These are phyloP conservation scores for Stephania cephalantha DNA, from an alignment of 164 flowering plant species.

Conservation along the genomic window DNA sequence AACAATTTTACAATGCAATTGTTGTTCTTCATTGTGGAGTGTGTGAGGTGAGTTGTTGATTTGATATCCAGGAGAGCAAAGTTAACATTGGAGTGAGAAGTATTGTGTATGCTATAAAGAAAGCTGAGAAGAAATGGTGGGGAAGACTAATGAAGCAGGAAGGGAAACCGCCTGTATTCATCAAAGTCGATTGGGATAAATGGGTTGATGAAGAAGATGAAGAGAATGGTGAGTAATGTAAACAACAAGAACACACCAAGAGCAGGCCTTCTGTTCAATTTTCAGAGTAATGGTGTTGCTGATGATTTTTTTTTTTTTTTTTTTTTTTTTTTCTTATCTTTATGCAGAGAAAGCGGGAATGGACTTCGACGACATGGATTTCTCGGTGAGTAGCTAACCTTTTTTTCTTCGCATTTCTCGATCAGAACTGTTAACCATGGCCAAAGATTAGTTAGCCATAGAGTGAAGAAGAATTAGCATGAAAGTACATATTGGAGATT, in stretches of 20 bases:
- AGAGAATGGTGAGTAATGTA: conserved; percentile 30
- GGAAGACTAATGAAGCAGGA: conserved; percentile 46
- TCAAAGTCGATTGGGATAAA: conserved; percentile 77
- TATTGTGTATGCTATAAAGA: conserved; percentile 49
- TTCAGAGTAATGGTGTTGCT: background rate
- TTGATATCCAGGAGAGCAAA: conserved; percentile 54
- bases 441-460: too few relatives aligned
- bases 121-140: conserved; percentile 79
- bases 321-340: background rate
- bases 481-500: too few relatives aligned
- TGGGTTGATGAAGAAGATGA: conserved; percentile 88
- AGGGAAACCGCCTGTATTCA: conserved; percentile 54
- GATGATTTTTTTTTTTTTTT: background rate
- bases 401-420: background rate
- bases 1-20: too few relatives aligned
- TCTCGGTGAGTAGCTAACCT: conserved; percentile 40
- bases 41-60: background rate
- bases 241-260: background rate
- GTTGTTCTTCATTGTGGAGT: too few relatives aligned
- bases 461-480: too few relatives aligned
- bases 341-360: conserved; percentile 31
- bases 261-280: background rate
- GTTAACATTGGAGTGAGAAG: conserved; percentile 44
- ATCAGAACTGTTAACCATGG: background rate
- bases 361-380: conserved; percentile 51